Conservation (phyloP, 257 asterid species). For the Cinchona pubescens region DNA sequence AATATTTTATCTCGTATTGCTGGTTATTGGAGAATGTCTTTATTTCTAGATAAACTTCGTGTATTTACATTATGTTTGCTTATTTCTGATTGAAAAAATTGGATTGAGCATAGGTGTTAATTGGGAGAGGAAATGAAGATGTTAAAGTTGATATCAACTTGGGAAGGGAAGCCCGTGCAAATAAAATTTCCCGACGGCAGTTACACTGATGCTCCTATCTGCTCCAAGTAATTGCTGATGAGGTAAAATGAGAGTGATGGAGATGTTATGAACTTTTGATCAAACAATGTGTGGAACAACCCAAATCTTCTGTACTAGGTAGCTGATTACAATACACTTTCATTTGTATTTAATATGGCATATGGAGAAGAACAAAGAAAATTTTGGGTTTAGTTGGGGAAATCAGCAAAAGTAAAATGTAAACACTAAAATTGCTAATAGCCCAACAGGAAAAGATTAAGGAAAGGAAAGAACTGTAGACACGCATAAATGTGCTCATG, state of each 20-base stretch:
- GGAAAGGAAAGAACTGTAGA: background rate
- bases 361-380: background rate
- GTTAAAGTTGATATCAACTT: constrained; percentile 70
- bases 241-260: background rate
- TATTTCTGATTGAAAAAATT: constrained; percentile 18
- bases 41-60: background rate
- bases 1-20: background rate
- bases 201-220: constrained; percentile 24
- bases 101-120: constrained; percentile 51
- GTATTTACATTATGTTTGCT: constrained; percentile 13
- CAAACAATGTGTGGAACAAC: too few relatives aligned
- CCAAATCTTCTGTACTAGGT: background rate
- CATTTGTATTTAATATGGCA: background rate
- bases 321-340: background rate
- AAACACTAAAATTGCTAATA: background rate
- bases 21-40: background rate
- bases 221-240: background rate
- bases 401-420: background rate
- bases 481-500: background rate
- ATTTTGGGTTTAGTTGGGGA: too few relatives aligned
- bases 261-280: background rate
- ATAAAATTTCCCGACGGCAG: constrained; percentile 79
- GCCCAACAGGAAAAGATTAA: background rate
- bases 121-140: constrained; percentile 70
- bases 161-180: constrained; percentile 54